phyloP scores from a whole-genome alignment of 1,139 yeast genomes.

The Kodamaea fungicola region DNA sequence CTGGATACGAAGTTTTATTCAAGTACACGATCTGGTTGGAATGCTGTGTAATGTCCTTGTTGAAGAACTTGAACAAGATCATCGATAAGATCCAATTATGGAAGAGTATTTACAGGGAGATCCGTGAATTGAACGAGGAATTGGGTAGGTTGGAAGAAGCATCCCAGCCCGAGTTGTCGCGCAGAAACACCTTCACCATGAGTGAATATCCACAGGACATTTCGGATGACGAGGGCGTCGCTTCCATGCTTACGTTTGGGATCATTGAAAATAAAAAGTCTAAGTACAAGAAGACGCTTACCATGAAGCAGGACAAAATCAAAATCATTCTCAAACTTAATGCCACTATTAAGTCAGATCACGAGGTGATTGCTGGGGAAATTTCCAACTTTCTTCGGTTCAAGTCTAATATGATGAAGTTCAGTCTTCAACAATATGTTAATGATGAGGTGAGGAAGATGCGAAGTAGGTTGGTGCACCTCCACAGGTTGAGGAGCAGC shows the following conservation, averaged over 20 bases:
- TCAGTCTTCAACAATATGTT: slow-evolving; percentile 35
- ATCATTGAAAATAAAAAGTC: slow-evolving; percentile 34
- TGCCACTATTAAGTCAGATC: slow-evolving; percentile 41
- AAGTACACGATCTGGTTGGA: slow-evolving; percentile 30
- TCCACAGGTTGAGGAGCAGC: background rate
- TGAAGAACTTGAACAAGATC: slow-evolving; percentile 35
- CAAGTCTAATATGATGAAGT: slow-evolving; percentile 38
- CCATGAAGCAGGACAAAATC: slow-evolving; percentile 31
- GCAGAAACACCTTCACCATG: slow-evolving; percentile 9
- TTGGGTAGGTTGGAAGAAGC: slow-evolving; percentile 23
- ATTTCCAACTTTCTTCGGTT: slow-evolving; percentile 55
- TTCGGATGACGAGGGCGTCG: slow-evolving; percentile 8
- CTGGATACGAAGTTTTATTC: slow-evolving; percentile 17
- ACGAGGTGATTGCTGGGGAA: slow-evolving; percentile 62
- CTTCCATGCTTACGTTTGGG: slow-evolving; percentile 18
- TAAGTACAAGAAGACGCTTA: slow-evolving; percentile 30
- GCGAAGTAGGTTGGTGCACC: slow-evolving; percentile 2
- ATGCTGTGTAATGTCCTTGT: slow-evolving; percentile 32
- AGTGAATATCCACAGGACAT: slow-evolving; percentile 10
- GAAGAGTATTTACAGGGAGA: slow-evolving; percentile 42
- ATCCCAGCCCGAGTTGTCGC: background rate
- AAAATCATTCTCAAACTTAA: slow-evolving; percentile 32
- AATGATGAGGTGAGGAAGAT: slow-evolving; percentile 8
- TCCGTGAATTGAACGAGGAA: slow-evolving; percentile 30
- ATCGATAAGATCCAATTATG: slow-evolving; percentile 44